These are phyloP conservation scores for Zizania palustris DNA, from an alignment of 202 grass and related monocot genomes.

Conservation along the genomic window DNA sequence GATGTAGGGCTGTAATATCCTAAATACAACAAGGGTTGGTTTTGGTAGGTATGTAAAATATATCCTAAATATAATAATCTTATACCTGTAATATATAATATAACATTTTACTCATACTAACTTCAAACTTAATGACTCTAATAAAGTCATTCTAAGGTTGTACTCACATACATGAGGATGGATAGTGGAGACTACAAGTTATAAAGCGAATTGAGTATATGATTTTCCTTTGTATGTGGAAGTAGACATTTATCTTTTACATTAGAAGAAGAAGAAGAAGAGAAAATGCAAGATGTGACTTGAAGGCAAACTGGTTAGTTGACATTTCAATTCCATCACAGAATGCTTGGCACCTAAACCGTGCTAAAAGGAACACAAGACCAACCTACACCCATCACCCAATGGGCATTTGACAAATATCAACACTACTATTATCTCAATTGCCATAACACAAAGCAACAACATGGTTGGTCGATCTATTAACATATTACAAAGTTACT, in stretches of 20 bases:
- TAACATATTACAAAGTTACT: neutral
- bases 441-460: neutral
- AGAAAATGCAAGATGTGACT: slow-evolving; percentile 20
- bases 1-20: slow-evolving; percentile 1
- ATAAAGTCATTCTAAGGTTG: too few relatives aligned
- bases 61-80: too few relatives aligned
- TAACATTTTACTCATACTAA: too few relatives aligned
- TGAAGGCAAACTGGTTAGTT: slow-evolving; percentile 43
- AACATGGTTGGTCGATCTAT: neutral
- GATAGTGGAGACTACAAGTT: too few relatives aligned
- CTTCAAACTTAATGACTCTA: too few relatives aligned
- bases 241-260: neutral
- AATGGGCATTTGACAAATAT: neutral
- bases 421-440: neutral
- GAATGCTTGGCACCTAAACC: slow-evolving; percentile 42
- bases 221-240: neutral
- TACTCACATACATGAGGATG: too few relatives aligned
- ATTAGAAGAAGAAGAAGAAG: neutral
- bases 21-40: neutral
- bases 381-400: slow-evolving; percentile 27
- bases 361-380: slow-evolving; percentile 16
- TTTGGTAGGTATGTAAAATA: neutral
- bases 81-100: too few relatives aligned
- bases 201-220: too few relatives aligned
- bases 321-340: slow-evolving; percentile 46